phyloP scores from a whole-genome alignment of 371 early-diverging fungal genomes.

The Umbelopsis sp. region DNA sequence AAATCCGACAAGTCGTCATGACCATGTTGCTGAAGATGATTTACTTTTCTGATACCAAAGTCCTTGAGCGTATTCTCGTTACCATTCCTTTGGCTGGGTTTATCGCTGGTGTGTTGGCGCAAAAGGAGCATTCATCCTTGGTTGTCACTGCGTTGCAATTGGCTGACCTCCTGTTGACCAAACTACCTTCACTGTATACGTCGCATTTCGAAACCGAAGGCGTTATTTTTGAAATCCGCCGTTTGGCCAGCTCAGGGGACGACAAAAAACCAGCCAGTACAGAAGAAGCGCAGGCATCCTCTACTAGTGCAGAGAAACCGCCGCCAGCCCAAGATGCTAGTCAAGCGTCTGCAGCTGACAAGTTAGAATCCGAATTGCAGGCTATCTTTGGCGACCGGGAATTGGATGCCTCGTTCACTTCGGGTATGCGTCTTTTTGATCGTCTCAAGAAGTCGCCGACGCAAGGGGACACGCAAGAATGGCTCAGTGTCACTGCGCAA shows the following conservation, averaged over 20 bases:
- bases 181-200: slow-evolving; percentile 56
- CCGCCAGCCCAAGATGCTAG: not conserved
- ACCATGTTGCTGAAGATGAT: slow-evolving; percentile 58
- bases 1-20: slow-evolving; percentile 60
- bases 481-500: slow-evolving; percentile 40
- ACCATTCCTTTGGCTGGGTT: slow-evolving; percentile 60
- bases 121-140: slow-evolving; percentile 59
- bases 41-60: slow-evolving; percentile 43
- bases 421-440: slow-evolving; percentile 33
- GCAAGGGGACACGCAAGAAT: slow-evolving; percentile 40
- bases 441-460: slow-evolving; percentile 16
- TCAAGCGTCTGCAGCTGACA: slow-evolving; percentile 1
- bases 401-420: not conserved
- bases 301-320: not conserved
- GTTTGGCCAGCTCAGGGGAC: slow-evolving; percentile 31
- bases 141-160: slow-evolving; percentile 62
- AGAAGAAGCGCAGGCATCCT: slow-evolving; percentile 11
- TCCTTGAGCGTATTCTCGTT: slow-evolving; percentile 42
- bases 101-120: slow-evolving; percentile 61
- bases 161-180: slow-evolving; percentile 56
- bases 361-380: slow-evolving; percentile 1
- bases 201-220: slow-evolving; percentile 69
- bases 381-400: slow-evolving; percentile 20
- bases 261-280: slow-evolving; percentile 22
- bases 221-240: slow-evolving; percentile 60